Evolutionary conservation across 345 rosid species (phyloP).

Genomic region (Citrus mangshanensis): DNA sequence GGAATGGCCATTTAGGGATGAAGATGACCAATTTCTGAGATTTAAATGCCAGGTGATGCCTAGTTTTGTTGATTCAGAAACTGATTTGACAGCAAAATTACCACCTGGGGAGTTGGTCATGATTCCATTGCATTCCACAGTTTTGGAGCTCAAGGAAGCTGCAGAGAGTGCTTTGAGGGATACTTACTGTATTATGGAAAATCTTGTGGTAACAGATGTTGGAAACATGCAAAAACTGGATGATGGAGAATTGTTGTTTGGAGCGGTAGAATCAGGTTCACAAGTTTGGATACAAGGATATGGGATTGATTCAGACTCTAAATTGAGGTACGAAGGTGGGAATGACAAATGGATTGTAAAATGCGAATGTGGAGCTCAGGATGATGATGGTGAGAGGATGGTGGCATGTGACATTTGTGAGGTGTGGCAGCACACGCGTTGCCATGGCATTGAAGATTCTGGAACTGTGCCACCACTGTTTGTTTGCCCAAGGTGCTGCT

Average conservation of each 20-base stretch:
- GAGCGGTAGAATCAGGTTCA: slow-evolving; percentile 49
- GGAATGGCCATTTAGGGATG: slow-evolving; percentile 63
- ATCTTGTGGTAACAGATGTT: slow-evolving; percentile 51
- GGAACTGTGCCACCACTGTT: slow-evolving; percentile 71
- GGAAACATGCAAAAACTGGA: slow-evolving; percentile 40
- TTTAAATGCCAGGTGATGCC: slow-evolving; percentile 59
- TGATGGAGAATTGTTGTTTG: slow-evolving; percentile 46
- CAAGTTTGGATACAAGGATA: slow-evolving; percentile 48
- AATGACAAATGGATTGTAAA: slow-evolving; percentile 72
- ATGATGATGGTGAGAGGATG: slow-evolving; percentile 97
- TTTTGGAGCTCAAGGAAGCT: slow-evolving; percentile 61
- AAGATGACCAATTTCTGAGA: slow-evolving; percentile 39
- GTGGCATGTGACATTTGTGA: slow-evolving; percentile 79
- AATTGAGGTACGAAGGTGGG: slow-evolving; percentile 61
- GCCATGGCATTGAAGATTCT: slow-evolving; percentile 67
- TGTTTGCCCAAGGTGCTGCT: slow-evolving; percentile 64
- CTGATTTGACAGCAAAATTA: slow-evolving; percentile 19
- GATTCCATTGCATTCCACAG: slow-evolving; percentile 60
- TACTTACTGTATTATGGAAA: slow-evolving; percentile 59
- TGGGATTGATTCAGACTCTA: slow-evolving; percentile 40
- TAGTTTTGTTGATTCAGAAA: slow-evolving; percentile 24
- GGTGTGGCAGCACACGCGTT: slow-evolving; percentile 89
- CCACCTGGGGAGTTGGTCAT: slow-evolving; percentile 59
- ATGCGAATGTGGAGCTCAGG: slow-evolving; percentile 72
- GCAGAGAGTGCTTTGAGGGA: slow-evolving; percentile 59